phyloP scores from a whole-genome alignment of 306 rosid species.

The Vicia villosa region DNA sequence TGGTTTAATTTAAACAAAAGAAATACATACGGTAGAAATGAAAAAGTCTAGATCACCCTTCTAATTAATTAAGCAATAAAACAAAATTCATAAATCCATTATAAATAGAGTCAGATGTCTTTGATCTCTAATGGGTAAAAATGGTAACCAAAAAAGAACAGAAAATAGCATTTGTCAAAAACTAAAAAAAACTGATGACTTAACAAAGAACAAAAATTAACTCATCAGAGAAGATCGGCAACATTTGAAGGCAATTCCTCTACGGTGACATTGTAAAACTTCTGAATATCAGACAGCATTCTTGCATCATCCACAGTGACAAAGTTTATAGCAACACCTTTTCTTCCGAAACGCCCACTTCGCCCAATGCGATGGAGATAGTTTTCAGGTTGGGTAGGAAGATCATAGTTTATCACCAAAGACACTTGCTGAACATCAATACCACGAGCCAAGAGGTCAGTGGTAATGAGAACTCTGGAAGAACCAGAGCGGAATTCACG shows the following conservation, averaged over 20 bases:
- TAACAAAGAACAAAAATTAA: constrained; percentile 46
- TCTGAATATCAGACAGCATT: constrained; percentile 89
- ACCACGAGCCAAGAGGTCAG: constrained; percentile 95
- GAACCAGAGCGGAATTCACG: constrained; percentile 95
- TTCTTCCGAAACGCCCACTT: constrained; percentile 97
- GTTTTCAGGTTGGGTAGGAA: constrained; percentile 94
- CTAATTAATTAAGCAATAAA: constrained; percentile 23
- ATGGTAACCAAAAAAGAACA: constrained; percentile 14
- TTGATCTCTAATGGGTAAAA: constrained; percentile 39
- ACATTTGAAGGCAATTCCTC: constrained; percentile 95
- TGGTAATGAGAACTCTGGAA: constrained; percentile 87
- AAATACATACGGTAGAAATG: background rate
- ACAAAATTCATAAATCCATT: constrained; percentile 34
- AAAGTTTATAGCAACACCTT: constrained; percentile 91
- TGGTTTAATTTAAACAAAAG: background rate
- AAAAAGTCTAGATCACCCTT: background rate
- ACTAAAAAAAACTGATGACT: constrained; percentile 40
- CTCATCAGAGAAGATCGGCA: constrained; percentile 76
- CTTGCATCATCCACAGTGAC: constrained; percentile 72
- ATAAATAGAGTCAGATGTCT: constrained; percentile 47
- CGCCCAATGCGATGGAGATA: constrained; percentile 93
- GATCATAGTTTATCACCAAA: constrained; percentile 81
- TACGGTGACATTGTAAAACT: constrained; percentile 79
- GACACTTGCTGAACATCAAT: constrained; percentile 97
- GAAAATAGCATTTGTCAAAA: constrained; percentile 48